A percentile compares a stretch with the other conserved stretches of the same genome.
phyloP scores from a whole-genome alignment of 352 stramenopile species.

The Aphanomyces stellatus region DNA sequence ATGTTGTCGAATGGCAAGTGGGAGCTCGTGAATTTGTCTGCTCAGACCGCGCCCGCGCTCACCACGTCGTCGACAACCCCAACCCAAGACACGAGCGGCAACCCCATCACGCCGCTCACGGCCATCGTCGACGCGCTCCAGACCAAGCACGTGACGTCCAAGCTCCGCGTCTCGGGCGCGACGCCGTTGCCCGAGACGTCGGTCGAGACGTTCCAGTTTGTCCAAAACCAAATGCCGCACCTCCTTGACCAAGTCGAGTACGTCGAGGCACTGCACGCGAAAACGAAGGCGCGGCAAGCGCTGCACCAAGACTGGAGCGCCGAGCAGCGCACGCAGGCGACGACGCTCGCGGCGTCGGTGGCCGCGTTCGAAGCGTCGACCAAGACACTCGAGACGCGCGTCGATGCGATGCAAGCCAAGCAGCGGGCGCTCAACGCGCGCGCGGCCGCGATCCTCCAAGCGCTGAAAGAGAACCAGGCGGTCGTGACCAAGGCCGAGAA shows the following conservation, averaged over 20 bases:
- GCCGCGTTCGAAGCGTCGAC: slow-evolving; percentile 29
- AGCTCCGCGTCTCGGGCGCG: slow-evolving; percentile 39
- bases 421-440: slow-evolving; percentile 70
- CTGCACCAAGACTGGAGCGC: slow-evolving; percentile 55
- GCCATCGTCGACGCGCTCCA: not conserved
- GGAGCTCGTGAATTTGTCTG: slow-evolving; percentile 73
- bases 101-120: slow-evolving; percentile 35
- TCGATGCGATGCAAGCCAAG: slow-evolving; percentile 46
- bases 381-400: slow-evolving; percentile 39
- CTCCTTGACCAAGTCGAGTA: slow-evolving; percentile 74
- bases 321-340: slow-evolving; percentile 37
- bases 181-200: slow-evolving; percentile 57
- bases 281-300: slow-evolving; percentile 48
- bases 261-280: slow-evolving; percentile 55
- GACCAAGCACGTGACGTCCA: not conserved
- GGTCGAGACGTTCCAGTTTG: slow-evolving; percentile 60
- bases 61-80: slow-evolving; percentile 23
- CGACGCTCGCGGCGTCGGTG: slow-evolving; percentile 32
- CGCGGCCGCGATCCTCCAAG: slow-evolving; percentile 63
- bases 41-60: slow-evolving; percentile 18
- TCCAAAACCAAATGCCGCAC: slow-evolving; percentile 63
- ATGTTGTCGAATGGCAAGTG: slow-evolving; percentile 59
- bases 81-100: slow-evolving; percentile 38
- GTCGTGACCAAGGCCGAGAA: slow-evolving; percentile 62
- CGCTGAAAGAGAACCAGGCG: slow-evolving; percentile 75